Evolutionary conservation across 164 flowering plant species (phyloP).

Genomic region (Cinnamomum micranthum): DNA sequence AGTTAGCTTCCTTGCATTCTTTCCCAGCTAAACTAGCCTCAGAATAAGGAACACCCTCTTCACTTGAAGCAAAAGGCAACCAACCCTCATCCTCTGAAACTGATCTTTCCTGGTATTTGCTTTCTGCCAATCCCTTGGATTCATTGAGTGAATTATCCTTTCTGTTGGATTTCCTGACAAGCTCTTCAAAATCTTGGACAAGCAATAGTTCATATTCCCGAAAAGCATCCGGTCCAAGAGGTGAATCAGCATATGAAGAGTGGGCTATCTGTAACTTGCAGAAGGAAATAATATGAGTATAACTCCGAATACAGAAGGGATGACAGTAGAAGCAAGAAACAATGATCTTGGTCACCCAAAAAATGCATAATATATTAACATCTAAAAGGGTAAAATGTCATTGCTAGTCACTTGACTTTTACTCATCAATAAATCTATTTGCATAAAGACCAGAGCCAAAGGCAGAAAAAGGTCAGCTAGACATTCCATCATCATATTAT

Average conservation of each 20-base stretch:
- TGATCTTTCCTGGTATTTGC: slow-evolving; percentile 20
- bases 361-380: not conserved
- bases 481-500: too few species aligned
- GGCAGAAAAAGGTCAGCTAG: too few species aligned
- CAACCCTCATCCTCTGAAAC: slow-evolving; percentile 58
- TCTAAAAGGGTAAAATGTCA: not conserved
- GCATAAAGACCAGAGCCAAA: too few species aligned
- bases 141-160: slow-evolving; percentile 17
- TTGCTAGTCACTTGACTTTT: not conserved
- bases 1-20: slow-evolving; percentile 23
- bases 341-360: too few species aligned
- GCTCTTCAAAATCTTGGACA: slow-evolving; percentile 89
- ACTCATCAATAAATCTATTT: not conserved
- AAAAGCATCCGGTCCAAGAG: slow-evolving; percentile 96
- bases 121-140: slow-evolving; percentile 18
- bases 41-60: slow-evolving; percentile 31
- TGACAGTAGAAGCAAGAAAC: not conserved
- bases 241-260: slow-evolving; percentile 85
- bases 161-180: slow-evolving; percentile 40
- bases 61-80: slow-evolving; percentile 40
- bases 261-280: slow-evolving; percentile 56
- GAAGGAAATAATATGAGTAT: not conserved
- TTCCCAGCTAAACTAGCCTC: slow-evolving; percentile 31
- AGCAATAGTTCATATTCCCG: slow-evolving; percentile 88
- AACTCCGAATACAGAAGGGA: slow-evolving; percentile 5